These are phyloP conservation scores for Russula sp. DNA, from an alignment of 768 basidiomycete genomes.

Conservation along the genomic window DNA sequence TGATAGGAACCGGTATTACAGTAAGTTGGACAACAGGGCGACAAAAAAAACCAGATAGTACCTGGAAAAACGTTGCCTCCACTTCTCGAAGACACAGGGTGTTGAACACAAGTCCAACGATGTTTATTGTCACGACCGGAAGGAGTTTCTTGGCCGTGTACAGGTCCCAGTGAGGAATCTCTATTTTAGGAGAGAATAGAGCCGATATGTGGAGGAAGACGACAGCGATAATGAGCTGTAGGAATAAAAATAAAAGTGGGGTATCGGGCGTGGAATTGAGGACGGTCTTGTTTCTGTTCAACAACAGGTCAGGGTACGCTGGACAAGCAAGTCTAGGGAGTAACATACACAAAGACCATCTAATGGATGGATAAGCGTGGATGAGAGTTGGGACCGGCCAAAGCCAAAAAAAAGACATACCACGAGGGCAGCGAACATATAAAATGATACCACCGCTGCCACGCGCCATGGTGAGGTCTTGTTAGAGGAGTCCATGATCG, in stretches of 20 bases:
- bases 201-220: conserved; percentile 57
- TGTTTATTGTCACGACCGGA: conserved; percentile 65
- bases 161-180: conserved; percentile 56
- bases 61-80: conserved; percentile 81
- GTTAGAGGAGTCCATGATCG: conserved; percentile 37
- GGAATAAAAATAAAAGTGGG: conserved; percentile 63
- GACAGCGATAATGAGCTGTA: conserved; percentile 69
- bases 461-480: conserved; percentile 49
- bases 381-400: background rate
- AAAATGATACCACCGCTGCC: conserved; percentile 71
- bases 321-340: conserved; percentile 11
- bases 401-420: conserved; percentile 45
- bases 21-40: background rate
- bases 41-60: conserved; percentile 31
- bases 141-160: conserved; percentile 54
- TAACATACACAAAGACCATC: conserved; percentile 51
- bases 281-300: conserved; percentile 70
- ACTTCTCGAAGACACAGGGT: conserved; percentile 74
- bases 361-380: conserved; percentile 32
- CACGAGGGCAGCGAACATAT: conserved; percentile 72
- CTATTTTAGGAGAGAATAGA: conserved; percentile 46
- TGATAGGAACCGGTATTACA: conserved; percentile 36
- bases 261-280: conserved; percentile 62
- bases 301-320: conserved; percentile 7
- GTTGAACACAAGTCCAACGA: conserved; percentile 76